phyloP scores from a whole-genome alignment of 192 early-diverging fungal species.

The Kickxella alabastrina region DNA sequence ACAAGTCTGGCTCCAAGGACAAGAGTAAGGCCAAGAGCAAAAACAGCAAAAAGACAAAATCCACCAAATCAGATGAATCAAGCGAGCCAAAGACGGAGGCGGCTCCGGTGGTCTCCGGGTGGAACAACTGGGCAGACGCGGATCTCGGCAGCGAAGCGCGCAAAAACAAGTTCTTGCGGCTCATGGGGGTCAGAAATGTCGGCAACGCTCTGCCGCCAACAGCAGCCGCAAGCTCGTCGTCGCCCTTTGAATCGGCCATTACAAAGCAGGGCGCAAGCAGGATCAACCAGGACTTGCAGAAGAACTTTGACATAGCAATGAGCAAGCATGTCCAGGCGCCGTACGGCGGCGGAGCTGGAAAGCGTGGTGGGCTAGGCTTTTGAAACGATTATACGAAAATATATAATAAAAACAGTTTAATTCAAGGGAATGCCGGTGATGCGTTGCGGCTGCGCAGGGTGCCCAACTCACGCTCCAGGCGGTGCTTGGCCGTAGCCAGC shows the following conservation, averaged over 20 bases:
- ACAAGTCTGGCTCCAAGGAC: not conserved
- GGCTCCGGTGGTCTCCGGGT: slow-evolving; percentile 5
- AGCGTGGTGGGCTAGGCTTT: slow-evolving; percentile 41
- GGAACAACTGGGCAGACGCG: slow-evolving; percentile 49
- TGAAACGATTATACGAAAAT: no score
- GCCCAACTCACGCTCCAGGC: slow-evolving; percentile 49
- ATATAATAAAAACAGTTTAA: no score
- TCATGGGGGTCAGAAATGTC: slow-evolving; percentile 37
- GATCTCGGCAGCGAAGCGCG: slow-evolving; percentile 40
- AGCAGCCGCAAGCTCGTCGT: slow-evolving; percentile 1
- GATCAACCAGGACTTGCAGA: slow-evolving; percentile 42
- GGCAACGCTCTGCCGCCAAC: not conserved
- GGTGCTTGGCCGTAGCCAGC: slow-evolving; percentile 40
- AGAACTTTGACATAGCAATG: slow-evolving; percentile 38
- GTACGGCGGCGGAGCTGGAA: slow-evolving; percentile 9
- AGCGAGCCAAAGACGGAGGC: not conserved
- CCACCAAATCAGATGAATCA: not conserved
- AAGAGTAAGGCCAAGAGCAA: slow-evolving; percentile 9
- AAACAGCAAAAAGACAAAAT: not conserved
- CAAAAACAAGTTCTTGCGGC: slow-evolving; percentile 43
- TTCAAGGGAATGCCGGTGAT: slow-evolving; percentile 33
- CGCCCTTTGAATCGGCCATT: slow-evolving; percentile 46
- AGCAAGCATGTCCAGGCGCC: slow-evolving; percentile 24
- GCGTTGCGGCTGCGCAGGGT: slow-evolving; percentile 43
- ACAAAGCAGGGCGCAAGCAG: slow-evolving; percentile 24